Evolutionary conservation across 345 rosid species (phyloP).

Genomic region (Odontarrhena argentea): DNA sequence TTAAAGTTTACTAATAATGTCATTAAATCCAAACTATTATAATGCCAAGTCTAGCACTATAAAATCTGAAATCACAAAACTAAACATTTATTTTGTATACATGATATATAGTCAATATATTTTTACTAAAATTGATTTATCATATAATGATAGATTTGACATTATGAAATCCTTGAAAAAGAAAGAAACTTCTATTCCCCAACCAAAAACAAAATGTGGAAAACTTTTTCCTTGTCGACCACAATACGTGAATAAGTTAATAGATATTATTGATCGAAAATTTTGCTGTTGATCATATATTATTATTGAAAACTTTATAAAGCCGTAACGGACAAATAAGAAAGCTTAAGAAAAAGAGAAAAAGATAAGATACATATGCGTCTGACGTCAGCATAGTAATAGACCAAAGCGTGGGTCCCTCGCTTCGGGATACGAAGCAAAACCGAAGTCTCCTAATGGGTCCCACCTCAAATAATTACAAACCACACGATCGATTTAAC

Average conservation of each 20-base stretch:
- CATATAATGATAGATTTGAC: no score
- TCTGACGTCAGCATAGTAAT: conserved; percentile 31
- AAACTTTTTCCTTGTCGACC: background rate
- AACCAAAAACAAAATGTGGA: no score
- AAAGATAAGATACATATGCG: conserved; percentile 6
- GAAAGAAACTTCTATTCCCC: no score
- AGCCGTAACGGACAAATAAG: conserved; percentile 37
- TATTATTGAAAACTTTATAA: conserved; percentile 11
- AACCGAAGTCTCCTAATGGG: conserved; percentile 40
- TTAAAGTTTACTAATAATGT: background rate
- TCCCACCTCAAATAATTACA: background rate
- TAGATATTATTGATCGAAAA: background rate
- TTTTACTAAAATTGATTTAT: no score
- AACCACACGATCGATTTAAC: conserved; percentile 29
- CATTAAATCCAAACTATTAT: background rate
- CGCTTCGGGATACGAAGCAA: conserved; percentile 37
- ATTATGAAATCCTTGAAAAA: no score
- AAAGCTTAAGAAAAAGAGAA: background rate
- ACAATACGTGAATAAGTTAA: background rate
- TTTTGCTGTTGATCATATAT: background rate
- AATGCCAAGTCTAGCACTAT: background rate
- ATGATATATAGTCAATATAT: background rate
- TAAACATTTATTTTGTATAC: background rate
- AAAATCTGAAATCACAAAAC: background rate
- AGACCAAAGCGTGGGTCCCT: conserved; percentile 25